phyloP scores from a whole-genome alignment of 768 basidiomycete species.

The Termitomyces sp. region DNA sequence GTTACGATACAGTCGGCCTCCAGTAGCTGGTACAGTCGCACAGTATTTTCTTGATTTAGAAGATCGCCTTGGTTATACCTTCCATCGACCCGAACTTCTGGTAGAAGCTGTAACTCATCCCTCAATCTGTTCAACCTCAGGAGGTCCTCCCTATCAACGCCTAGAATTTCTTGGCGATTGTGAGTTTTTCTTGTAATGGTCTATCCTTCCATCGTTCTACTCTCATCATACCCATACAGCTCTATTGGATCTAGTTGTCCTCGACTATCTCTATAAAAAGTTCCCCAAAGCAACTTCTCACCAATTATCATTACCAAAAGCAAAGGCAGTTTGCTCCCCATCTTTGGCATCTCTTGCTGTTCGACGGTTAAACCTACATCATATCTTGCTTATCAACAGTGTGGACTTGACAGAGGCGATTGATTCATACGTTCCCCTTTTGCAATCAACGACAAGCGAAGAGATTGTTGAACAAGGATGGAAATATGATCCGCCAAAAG shows the following conservation, averaged over 20 bases:
- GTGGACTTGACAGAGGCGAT: slow-evolving; percentile 65
- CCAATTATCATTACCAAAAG: slow-evolving; percentile 66
- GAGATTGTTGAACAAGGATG: slow-evolving; percentile 69
- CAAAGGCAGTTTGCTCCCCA: slow-evolving; percentile 68
- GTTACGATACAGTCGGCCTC: slow-evolving; percentile 41
- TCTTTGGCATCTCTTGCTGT: slow-evolving; percentile 70
- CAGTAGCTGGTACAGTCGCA: slow-evolving; percentile 30
- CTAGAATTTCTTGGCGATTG: slow-evolving; percentile 90
- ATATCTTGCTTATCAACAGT: slow-evolving; percentile 64
- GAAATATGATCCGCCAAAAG: slow-evolving; percentile 85
- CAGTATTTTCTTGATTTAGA: slow-evolving; percentile 53
- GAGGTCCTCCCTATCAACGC: slow-evolving; percentile 71
- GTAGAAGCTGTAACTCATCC: slow-evolving; percentile 85
- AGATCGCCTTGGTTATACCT: slow-evolving; percentile 63
- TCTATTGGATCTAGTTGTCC: slow-evolving; percentile 65
- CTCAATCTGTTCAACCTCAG: slow-evolving; percentile 46
- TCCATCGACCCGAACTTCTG: slow-evolving; percentile 57
- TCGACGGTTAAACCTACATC: slow-evolving; percentile 60
- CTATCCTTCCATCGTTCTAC: background rate
- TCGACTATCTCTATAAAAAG: slow-evolving; percentile 64
- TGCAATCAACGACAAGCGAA: slow-evolving; percentile 48
- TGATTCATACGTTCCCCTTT: slow-evolving; percentile 50
- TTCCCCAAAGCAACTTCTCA: slow-evolving; percentile 72
- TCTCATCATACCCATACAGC: slow-evolving; percentile 33
- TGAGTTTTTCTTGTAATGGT: slow-evolving; percentile 27